phyloP scores from a whole-genome alignment of 108 stramenopile species.

The Skeletonema grethae region DNA sequence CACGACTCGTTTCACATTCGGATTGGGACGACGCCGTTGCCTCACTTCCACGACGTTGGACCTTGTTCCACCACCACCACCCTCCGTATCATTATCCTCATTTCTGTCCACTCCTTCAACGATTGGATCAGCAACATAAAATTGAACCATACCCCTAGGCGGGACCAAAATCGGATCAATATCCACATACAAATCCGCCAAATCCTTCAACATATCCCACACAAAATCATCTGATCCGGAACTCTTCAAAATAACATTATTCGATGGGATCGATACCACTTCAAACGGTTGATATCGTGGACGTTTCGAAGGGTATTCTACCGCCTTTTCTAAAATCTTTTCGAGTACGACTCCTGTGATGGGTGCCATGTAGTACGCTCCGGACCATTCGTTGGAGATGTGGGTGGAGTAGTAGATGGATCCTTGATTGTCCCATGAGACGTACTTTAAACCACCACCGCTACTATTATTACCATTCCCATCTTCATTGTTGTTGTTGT shows the following conservation, averaged over 20 bases:
- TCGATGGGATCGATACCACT: slow-evolving; percentile 48
- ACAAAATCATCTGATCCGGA: slow-evolving; percentile 74
- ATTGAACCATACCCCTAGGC: slow-evolving; percentile 52
- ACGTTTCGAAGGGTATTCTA: slow-evolving; percentile 60
- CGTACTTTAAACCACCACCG: slow-evolving; percentile 48
- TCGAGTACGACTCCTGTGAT: slow-evolving; percentile 79
- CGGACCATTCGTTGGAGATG: slow-evolving; percentile 58
- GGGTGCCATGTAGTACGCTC: slow-evolving; percentile 81
- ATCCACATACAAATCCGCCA: slow-evolving; percentile 74
- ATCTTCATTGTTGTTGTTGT: slow-evolving; percentile 2
- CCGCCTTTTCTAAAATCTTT: slow-evolving; percentile 63
- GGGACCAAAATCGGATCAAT: slow-evolving; percentile 77
- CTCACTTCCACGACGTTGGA: neutral
- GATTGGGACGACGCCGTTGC: slow-evolving; percentile 22
- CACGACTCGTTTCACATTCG: slow-evolving; percentile 34
- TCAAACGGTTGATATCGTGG: slow-evolving; percentile 87
- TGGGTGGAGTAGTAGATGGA: slow-evolving; percentile 68
- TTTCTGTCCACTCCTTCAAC: slow-evolving; percentile 24
- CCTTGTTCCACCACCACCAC: neutral
- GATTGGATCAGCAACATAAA: slow-evolving; percentile 50
- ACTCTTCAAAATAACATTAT: slow-evolving; percentile 51
- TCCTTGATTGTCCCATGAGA: slow-evolving; percentile 78
- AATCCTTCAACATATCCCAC: slow-evolving; percentile 58
- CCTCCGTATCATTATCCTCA: slow-evolving; percentile 6
- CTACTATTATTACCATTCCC: slow-evolving; percentile 4